These are phyloP conservation scores for Sugiyamaella castrensis DNA, from an alignment of 1,139 yeast genomes.

Conservation along the genomic window DNA sequence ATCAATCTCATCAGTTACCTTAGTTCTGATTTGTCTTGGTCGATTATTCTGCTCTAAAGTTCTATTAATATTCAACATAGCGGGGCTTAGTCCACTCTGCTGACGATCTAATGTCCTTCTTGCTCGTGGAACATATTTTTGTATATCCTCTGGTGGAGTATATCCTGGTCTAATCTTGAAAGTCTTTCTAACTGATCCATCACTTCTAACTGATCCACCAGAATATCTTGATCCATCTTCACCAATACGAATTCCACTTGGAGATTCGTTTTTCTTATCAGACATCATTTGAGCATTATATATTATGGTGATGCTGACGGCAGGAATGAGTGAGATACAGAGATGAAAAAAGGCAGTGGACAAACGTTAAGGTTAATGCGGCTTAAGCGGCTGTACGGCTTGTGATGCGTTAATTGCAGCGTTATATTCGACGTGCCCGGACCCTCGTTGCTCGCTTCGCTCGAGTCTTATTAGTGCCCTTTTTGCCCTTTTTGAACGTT, in stretches of 20 bases:
- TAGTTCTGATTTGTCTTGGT: not conserved
- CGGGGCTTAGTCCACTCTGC: not conserved
- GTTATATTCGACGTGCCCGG: too few species aligned
- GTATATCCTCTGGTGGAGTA: slow-evolving; percentile 40
- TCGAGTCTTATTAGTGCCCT: too few species aligned
- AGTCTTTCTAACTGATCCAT: slow-evolving; percentile 40
- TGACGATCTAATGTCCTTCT: slow-evolving; percentile 12
- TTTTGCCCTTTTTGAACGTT: too few species aligned
- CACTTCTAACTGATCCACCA: slow-evolving; percentile 38
- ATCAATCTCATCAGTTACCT: slow-evolving; percentile 1
- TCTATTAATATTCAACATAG: not conserved
- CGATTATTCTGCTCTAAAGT: not conserved
- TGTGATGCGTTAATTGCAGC: too few species aligned
- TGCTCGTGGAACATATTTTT: slow-evolving; percentile 34
- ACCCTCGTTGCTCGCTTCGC: too few species aligned
- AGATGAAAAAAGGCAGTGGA: too few species aligned
- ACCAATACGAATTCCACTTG: slow-evolving; percentile 19
- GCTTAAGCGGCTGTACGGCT: too few species aligned
- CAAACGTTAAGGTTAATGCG: too few species aligned
- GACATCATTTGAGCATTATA: not conserved
- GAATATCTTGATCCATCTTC: slow-evolving; percentile 29
- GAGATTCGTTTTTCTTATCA: not conserved
- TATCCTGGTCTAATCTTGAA: slow-evolving; percentile 42
- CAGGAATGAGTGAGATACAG: too few species aligned
- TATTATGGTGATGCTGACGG: not conserved